Conservation (phyloP, 1,284 basidiomycete genomes). For the Cryptococcus neoformans region DNA sequence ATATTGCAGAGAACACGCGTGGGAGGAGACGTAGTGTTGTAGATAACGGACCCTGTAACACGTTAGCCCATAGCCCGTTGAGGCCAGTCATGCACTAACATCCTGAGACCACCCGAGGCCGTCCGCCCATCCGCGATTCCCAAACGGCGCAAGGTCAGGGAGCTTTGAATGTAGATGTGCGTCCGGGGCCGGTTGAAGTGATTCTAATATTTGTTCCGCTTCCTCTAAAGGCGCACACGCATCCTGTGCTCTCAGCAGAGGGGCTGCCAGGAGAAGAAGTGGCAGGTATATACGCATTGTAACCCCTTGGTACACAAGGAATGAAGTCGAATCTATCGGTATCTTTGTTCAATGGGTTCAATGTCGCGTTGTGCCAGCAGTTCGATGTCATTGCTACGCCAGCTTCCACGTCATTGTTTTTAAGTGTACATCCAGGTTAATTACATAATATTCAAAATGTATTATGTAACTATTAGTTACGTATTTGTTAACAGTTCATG, state of each 20-base stretch:
- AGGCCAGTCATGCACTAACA: slow-evolving; percentile 4
- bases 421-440: too few species aligned
- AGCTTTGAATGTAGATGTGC: slow-evolving; percentile 29
- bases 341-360: too few species aligned
- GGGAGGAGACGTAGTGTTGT: slow-evolving; percentile 35
- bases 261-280: not conserved
- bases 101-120: slow-evolving; percentile 38
- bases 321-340: too few species aligned
- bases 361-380: too few species aligned
- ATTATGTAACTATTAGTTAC: too few species aligned
- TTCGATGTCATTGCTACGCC: too few species aligned
- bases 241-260: not conserved
- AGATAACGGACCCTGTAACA: slow-evolving; percentile 36
- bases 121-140: slow-evolving; percentile 27
- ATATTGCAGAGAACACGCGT: slow-evolving; percentile 40
- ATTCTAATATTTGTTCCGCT: slow-evolving; percentile 24
- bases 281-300: not conserved
- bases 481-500: too few species aligned
- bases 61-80: not conserved
- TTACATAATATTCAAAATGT: too few species aligned
- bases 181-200: slow-evolving; percentile 23
- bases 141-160: slow-evolving; percentile 15
- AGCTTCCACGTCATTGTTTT: too few species aligned
- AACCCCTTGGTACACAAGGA: too few species aligned
- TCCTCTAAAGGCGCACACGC: slow-evolving; percentile 28